Evolutionary conservation across 495 filamentous ascomycete species (phyloP), one percentile per base, ranked within the genome.

Genomic region (Penicillium taxi): DNA sequence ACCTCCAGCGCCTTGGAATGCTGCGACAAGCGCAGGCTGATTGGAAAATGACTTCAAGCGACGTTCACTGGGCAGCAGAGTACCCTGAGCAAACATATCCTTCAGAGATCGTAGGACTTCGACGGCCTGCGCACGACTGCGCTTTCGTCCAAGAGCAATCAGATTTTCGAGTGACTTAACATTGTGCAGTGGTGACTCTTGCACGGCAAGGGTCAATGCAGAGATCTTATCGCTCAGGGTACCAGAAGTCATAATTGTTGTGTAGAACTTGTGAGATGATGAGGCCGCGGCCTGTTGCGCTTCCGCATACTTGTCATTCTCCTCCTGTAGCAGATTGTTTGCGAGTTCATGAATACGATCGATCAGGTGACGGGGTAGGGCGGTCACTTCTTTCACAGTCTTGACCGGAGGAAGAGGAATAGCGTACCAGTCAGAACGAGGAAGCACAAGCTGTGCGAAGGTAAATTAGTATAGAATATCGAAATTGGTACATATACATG

Each of bases 221-320:
- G 93, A 96, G 19, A 96, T 84, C 58, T 95, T 96, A 63, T 98
- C 91, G 22, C 87, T 91, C 35, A 95, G 72, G 6, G 93, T 98
- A 64, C 91, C 91, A 1, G 88, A 87, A 11, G 87, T 66, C 91
- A 98, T 96, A 56, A 98, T 94, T 4, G 87, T 93, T 2, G 84
- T 83, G 66, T 96, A 78, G 68, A 96, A 98, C 59, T 83, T 91
- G 53, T 89, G 80, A 7, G 88, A 84, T 1, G 91, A 95, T 26
- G 84, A 82, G 15, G 74, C 64, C 1, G 70, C 69, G 7, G 66
- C 57, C 37, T 72, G 45, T 46, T 72, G 44, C 50, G 71, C 59
- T 24, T 63, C 58, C 7, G 64, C 59, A 55, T 86, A 82, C 60
- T 80, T 43, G 27, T 73, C 60, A 58, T 72, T 73, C 63, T 98